Evolutionary conservation across 495 filamentous ascomycete species (phyloP).

Genomic region (Podospora australis): DNA sequence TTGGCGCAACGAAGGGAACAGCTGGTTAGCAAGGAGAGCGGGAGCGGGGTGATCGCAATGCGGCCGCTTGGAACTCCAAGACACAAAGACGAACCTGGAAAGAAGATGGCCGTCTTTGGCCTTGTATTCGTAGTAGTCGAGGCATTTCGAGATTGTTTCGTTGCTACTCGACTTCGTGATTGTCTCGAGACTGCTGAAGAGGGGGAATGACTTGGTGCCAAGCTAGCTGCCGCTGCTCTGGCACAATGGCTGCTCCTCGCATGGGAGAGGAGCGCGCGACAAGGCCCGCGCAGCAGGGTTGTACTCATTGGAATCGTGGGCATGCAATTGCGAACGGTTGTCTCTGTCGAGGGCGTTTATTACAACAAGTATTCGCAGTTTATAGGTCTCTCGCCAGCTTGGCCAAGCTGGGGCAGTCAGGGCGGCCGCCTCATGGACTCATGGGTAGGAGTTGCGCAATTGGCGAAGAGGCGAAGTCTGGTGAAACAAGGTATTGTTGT

Average conservation of each 20-base stretch:
- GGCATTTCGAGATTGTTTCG: slow-evolving; percentile 17
- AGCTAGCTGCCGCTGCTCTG: slow-evolving; percentile 3
- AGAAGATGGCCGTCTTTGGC: slow-evolving; percentile 75
- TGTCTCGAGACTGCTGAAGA: neutral
- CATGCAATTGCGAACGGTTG: neutral
- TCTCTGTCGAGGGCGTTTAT: slow-evolving; percentile 9
- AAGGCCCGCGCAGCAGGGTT: slow-evolving; percentile 9
- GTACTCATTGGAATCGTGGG: neutral
- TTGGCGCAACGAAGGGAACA: too few relatives aligned
- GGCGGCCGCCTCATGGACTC: slow-evolving; percentile 22
- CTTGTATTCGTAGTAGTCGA: slow-evolving; percentile 15
- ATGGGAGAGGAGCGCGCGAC: slow-evolving; percentile 8
- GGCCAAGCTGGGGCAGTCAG: slow-evolving; percentile 21
- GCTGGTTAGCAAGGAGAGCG: too few relatives aligned
- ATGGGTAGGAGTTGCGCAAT: too few relatives aligned
- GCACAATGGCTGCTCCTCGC: slow-evolving; percentile 1
- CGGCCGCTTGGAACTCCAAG: neutral
- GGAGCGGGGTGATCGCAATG: too few relatives aligned
- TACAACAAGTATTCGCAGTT: too few relatives aligned
- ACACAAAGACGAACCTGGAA: slow-evolving; percentile 56
- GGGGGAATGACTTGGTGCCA: slow-evolving; percentile 1
- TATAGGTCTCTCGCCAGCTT: too few relatives aligned
- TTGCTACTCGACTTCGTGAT: too few relatives aligned
- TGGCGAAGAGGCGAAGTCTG: too few relatives aligned
- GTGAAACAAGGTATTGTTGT: too few relatives aligned